phyloP scores from a whole-genome alignment of 306 rosid genomes.

The Vicia faba region DNA sequence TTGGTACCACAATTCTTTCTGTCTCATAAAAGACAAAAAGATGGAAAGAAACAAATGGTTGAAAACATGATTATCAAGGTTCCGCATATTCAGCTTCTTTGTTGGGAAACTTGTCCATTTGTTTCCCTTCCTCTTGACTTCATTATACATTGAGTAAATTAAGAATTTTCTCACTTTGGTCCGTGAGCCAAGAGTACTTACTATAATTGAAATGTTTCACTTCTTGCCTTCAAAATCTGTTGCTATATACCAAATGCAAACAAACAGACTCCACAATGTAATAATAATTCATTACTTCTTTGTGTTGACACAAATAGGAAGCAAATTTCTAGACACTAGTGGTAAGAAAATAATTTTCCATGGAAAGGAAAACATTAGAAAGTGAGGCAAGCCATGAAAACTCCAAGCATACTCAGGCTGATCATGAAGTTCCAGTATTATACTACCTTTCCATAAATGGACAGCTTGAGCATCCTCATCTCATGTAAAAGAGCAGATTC shows the following conservation, averaged over 20 bases:
- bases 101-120: constrained; percentile 23
- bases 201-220: constrained; percentile 7
- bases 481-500: too few relatives aligned
- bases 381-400: constrained; percentile 38
- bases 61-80: neutral
- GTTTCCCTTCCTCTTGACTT: constrained; percentile 46
- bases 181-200: constrained; percentile 41
- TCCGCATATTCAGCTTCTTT: constrained; percentile 42
- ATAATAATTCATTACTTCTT: neutral
- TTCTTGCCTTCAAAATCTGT: constrained; percentile 2
- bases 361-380: constrained; percentile 40
- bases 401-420: constrained; percentile 10
- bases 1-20: neutral
- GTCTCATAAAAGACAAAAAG: neutral
- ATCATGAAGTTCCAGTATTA: constrained; percentile 48
- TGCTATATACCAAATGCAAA: neutral
- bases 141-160: constrained; percentile 26
- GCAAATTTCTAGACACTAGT: constrained; percentile 36
- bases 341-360: constrained; percentile 23
- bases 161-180: constrained; percentile 42
- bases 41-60: constrained; percentile 1
- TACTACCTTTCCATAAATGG: constrained; percentile 68
- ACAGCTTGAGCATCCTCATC: constrained; percentile 77
- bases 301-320: constrained; percentile 31
- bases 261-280: neutral